Evolutionary conservation across 805 yeast species (phyloP).

Genomic region (Schwanniomyces occidentalis): DNA sequence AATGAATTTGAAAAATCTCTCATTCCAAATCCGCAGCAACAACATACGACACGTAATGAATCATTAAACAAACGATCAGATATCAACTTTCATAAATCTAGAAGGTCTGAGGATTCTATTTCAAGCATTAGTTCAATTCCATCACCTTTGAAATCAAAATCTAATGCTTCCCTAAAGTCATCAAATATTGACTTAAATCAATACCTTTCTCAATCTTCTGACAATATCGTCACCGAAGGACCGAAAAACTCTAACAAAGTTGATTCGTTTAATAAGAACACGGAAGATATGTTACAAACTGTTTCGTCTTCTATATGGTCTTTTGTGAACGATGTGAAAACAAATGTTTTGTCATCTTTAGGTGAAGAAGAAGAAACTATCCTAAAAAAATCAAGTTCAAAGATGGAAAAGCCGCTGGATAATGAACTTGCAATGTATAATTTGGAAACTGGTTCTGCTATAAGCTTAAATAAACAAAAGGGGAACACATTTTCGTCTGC

Average conservation of each 20-base stretch:
- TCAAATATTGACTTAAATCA: constrained; percentile 11
- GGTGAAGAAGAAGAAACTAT: constrained; percentile 13
- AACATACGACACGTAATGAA: not conserved
- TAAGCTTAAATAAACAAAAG: constrained; percentile 12
- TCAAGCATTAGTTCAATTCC: constrained; percentile 22
- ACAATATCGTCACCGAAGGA: not conserved
- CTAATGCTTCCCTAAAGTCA: constrained; percentile 8
- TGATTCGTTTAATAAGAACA: constrained; percentile 1
- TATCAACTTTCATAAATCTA: constrained; percentile 5
- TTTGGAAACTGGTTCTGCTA: constrained; percentile 27
- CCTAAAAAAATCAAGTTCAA: not conserved
- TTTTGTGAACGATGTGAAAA: constrained; percentile 42
- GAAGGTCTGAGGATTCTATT: constrained; percentile 27
- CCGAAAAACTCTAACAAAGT: not conserved
- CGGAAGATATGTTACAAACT: constrained; percentile 41
- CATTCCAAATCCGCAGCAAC: constrained; percentile 6
- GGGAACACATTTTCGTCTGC: no score
- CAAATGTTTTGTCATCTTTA: constrained; percentile 31
- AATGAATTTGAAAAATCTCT: constrained; percentile 59
- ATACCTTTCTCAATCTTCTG: constrained; percentile 1
- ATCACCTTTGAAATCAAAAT: constrained; percentile 27
- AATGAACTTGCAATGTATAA: constrained; percentile 17
- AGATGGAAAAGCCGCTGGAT: no score
- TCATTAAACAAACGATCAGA: no score
- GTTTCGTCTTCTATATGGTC: constrained; percentile 45